phyloP scores from a whole-genome alignment of 1,284 basidiomycete genomes.

The Cerrena zonata region DNA sequence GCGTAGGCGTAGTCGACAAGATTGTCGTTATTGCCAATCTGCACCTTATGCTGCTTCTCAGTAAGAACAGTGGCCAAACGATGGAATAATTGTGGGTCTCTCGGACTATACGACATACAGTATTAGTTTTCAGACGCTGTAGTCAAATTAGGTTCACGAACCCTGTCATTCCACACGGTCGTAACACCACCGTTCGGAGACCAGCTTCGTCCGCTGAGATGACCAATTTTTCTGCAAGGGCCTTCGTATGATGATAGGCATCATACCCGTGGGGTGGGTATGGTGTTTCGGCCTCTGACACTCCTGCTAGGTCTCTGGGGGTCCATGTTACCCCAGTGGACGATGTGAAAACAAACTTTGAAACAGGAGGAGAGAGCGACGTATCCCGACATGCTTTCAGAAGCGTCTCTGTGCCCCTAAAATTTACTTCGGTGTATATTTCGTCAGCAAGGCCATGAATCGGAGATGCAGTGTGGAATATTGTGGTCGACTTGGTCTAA shows the following conservation, averaged over 20 bases:
- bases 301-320: constrained; percentile 75
- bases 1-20: constrained; percentile 98
- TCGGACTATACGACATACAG: constrained; percentile 50
- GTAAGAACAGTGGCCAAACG: constrained; percentile 80
- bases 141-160: constrained; percentile 21
- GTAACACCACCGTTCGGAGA: constrained; percentile 82
- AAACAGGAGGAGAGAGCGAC: constrained; percentile 64
- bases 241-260: constrained; percentile 96
- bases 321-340: constrained; percentile 92
- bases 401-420: constrained; percentile 87
- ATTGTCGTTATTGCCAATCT: constrained; percentile 91
- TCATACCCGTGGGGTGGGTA: constrained; percentile 77
- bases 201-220: constrained; percentile 82
- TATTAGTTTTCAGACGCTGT: not conserved
- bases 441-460: constrained; percentile 68
- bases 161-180: constrained; percentile 98
- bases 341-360: constrained; percentile 93
- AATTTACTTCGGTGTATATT: constrained; percentile 90
- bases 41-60: constrained; percentile 82
- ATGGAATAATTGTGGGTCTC: constrained; percentile 82
- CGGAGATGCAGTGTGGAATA: constrained; percentile 97
- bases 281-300: constrained; percentile 87
- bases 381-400: constrained; percentile 80
- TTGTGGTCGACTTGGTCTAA: constrained; percentile 74
- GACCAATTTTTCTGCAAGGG: constrained; percentile 80